Evolutionary conservation across 208 protist genomes (phyloP).

Genomic region (Trypanosoma mega): DNA sequence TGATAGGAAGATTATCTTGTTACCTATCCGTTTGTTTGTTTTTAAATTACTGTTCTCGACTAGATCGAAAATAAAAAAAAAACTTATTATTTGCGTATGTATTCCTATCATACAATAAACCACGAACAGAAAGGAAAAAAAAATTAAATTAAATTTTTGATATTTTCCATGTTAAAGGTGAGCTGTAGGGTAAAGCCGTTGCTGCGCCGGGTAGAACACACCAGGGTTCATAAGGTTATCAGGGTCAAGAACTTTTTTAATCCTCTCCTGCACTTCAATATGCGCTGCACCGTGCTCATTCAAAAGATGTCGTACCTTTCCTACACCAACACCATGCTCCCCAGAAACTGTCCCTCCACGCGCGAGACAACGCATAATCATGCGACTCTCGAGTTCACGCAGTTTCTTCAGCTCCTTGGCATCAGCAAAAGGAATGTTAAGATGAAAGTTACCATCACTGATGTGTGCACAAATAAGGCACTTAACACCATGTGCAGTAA

Average conservation of each 20-base stretch:
- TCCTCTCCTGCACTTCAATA: conserved; percentile 71
- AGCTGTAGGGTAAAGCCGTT: conserved; percentile 40
- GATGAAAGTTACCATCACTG: conserved; percentile 90
- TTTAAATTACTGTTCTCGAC: no score
- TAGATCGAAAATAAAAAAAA: no score
- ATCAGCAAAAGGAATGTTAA: conserved; percentile 58
- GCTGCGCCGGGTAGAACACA: conserved; percentile 69
- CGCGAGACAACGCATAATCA: conserved; percentile 64
- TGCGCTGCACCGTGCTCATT: no score
- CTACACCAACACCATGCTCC: conserved; percentile 85
- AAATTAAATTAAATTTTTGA: no score
- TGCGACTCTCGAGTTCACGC: conserved; percentile 51
- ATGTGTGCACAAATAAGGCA: conserved; percentile 80
- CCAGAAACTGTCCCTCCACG: conserved; percentile 79
- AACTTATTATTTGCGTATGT: no score
- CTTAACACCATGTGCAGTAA: conserved; percentile 31
- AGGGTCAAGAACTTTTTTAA: conserved; percentile 84
- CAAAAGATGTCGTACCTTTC: no score
- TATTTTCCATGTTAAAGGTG: no score
- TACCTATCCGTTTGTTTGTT: no score
- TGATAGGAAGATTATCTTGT: no score
- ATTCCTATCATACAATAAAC: no score
- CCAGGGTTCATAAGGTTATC: conserved; percentile 88
- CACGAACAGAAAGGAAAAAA: no score
- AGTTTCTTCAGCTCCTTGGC: conserved; percentile 47